These are phyloP conservation scores for Aspergillus puulaauensis DNA, from an alignment of 2,329 filamentous ascomycete genomes.

Conservation along the genomic window DNA sequence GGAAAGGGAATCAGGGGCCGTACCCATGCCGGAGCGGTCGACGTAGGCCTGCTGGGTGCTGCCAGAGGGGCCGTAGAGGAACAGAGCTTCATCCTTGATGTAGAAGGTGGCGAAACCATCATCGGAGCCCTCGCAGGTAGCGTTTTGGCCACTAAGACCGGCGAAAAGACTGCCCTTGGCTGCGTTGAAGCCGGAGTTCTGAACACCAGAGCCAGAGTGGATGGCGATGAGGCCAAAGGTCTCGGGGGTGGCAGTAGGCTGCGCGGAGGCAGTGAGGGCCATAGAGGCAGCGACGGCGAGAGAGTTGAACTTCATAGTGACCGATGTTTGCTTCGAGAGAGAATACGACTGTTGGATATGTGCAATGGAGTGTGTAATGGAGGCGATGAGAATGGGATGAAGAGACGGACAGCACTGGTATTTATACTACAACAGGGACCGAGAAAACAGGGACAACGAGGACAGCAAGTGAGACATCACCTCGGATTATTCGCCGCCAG, in stretches of 20 bases:
- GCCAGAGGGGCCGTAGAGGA: conserved; percentile 48
- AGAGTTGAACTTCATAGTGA: conserved; percentile 27
- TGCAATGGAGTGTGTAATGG: no score
- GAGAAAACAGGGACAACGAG: no score
- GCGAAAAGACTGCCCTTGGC: conserved; percentile 46
- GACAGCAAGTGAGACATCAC: no score
- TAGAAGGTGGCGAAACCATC: conserved; percentile 52
- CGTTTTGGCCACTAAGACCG: conserved; percentile 46
- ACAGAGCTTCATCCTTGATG: conserved; percentile 48
- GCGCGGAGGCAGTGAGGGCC: conserved; percentile 28
- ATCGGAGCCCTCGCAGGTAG: conserved; percentile 46
- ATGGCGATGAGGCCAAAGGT: conserved; percentile 54
- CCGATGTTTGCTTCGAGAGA: no score
- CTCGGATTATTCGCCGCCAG: no score
- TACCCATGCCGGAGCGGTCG: conserved; percentile 61
- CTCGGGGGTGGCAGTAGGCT: conserved; percentile 22
- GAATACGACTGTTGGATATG: no score
- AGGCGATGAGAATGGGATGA: no score
- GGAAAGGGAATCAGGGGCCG: conserved; percentile 14
- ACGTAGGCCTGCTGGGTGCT: conserved; percentile 53
- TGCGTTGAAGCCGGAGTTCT: conserved; percentile 50
- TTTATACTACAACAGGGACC: no score
- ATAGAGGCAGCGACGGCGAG: conserved; percentile 29
- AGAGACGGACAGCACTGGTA: no score
- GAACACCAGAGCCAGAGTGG: conserved; percentile 51